phyloP scores from a whole-genome alignment of 352 stramenopile genomes.

The Phytophthora pseudosyringae region DNA sequence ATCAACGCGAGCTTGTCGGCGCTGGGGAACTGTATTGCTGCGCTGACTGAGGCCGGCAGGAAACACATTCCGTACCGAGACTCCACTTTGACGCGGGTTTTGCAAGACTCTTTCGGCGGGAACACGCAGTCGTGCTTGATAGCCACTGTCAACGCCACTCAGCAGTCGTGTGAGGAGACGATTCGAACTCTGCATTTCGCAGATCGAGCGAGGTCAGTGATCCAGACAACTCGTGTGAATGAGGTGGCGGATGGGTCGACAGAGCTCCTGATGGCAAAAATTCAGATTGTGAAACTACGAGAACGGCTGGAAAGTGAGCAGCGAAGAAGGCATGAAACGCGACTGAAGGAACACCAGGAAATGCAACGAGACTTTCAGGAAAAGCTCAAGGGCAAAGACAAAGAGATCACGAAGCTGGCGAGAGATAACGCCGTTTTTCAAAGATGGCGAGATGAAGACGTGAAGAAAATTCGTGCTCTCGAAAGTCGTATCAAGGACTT shows the following conservation, averaged over 20 bases:
- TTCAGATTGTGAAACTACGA: slow-evolving; percentile 62
- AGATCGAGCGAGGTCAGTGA: slow-evolving; percentile 71
- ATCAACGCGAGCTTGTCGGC: slow-evolving; percentile 93
- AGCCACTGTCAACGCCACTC: slow-evolving; percentile 62
- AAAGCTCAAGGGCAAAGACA: slow-evolving; percentile 68
- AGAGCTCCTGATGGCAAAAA: slow-evolving; percentile 64
- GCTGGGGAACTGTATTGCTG: slow-evolving; percentile 92
- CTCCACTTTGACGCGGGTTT: slow-evolving; percentile 87
- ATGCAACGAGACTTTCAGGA: slow-evolving; percentile 55
- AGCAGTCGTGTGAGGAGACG: slow-evolving; percentile 63
- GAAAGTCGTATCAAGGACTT: slow-evolving; percentile 56
- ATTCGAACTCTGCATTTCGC: slow-evolving; percentile 83
- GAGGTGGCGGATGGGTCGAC: slow-evolving; percentile 54
- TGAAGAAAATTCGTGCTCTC: slow-evolving; percentile 56
- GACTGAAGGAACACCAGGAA: slow-evolving; percentile 64
- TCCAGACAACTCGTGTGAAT: slow-evolving; percentile 79
- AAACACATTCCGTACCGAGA: slow-evolving; percentile 93
- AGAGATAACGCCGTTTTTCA: slow-evolving; percentile 69
- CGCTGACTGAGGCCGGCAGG: slow-evolving; percentile 72
- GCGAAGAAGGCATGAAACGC: slow-evolving; percentile 48
- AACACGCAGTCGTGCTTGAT: slow-evolving; percentile 80
- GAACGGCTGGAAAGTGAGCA: slow-evolving; percentile 60
- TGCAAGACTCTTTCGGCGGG: slow-evolving; percentile 85
- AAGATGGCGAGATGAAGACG: slow-evolving; percentile 67
- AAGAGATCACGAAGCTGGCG: slow-evolving; percentile 57